These are phyloP conservation scores for Cercophora samala DNA, from an alignment of 495 filamentous ascomycete genomes.

Conservation along the genomic window DNA sequence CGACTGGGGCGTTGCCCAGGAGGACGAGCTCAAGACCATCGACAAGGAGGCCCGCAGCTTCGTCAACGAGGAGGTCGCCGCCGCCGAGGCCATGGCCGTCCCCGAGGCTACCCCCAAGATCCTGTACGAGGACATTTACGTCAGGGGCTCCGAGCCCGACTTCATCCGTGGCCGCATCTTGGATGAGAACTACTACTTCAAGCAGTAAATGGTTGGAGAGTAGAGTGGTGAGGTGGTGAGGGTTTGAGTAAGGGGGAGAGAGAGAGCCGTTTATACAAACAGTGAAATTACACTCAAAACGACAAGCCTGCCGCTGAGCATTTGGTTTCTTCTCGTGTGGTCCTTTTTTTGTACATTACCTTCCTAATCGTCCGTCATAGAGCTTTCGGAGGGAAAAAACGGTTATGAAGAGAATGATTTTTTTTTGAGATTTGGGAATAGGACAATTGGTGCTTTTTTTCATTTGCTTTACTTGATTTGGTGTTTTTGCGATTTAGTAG, in stretches of 20 bases:
- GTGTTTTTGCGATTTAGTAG: background rate
- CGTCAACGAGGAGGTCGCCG: slow-evolving; percentile 86
- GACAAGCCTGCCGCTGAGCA: slow-evolving; percentile 7
- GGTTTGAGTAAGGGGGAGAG: slow-evolving; percentile 4
- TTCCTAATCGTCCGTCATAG: slow-evolving; percentile 26
- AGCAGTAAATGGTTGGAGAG: slow-evolving; percentile 18
- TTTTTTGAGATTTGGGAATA: slow-evolving; percentile 22
- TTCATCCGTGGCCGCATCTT: slow-evolving; percentile 86
- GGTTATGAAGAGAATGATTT: background rate
- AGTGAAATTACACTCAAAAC: background rate
- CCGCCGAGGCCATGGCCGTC: slow-evolving; percentile 78
- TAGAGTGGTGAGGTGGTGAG: background rate
- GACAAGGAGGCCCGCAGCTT: slow-evolving; percentile 83
- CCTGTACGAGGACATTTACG: slow-evolving; percentile 97
- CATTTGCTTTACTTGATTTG: background rate
- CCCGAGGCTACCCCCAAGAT: slow-evolving; percentile 75
- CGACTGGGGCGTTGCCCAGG: slow-evolving; percentile 85
- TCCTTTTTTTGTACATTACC: slow-evolving; percentile 23
- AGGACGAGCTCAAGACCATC: slow-evolving; percentile 95
- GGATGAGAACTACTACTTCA: slow-evolving; percentile 90
- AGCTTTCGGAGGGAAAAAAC: slow-evolving; percentile 21
- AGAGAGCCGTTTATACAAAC: background rate
- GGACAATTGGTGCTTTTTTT: slow-evolving; percentile 8
- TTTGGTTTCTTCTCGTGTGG: slow-evolving; percentile 1
- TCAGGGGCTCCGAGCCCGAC: slow-evolving; percentile 80